A percentile compares a stretch with the other conserved stretches of the same genome.
Evolutionary conservation across 2,329 filamentous ascomycete genomes (phyloP).

Genomic region (Penicillium sclerotiorum): DNA sequence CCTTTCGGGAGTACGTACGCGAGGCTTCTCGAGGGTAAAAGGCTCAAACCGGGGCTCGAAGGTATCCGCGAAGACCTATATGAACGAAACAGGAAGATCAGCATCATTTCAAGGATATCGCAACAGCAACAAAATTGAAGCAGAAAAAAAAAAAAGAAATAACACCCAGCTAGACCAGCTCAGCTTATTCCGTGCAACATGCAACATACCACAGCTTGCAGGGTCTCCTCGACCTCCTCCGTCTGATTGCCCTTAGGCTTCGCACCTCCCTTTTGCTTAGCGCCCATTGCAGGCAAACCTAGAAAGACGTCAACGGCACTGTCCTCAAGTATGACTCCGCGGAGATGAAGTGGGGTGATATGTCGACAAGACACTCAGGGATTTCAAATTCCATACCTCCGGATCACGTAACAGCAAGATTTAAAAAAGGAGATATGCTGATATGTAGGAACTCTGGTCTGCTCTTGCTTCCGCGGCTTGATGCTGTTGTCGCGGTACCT

Average conservation of each 20-base stretch:
- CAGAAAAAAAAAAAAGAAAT: neutral
- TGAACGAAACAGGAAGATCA: slow-evolving; percentile 12
- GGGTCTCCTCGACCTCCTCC: slow-evolving; percentile 63
- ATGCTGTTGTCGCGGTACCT: slow-evolving; percentile 10
- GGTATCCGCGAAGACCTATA: slow-evolving; percentile 83
- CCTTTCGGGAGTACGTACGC: slow-evolving; percentile 60
- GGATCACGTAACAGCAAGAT: too few relatives aligned
- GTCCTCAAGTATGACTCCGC: neutral
- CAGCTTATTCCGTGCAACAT: neutral
- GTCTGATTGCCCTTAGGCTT: slow-evolving; percentile 46
- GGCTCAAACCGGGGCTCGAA: slow-evolving; percentile 91
- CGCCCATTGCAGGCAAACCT: slow-evolving; percentile 31
- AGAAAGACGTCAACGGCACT: slow-evolving; percentile 5
- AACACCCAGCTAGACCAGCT: neutral
- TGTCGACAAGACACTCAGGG: too few relatives aligned
- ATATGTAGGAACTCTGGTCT: too few relatives aligned
- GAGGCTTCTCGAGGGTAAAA: slow-evolving; percentile 83
- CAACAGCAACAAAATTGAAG: too few relatives aligned
- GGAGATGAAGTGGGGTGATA: neutral
- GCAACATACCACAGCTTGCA: slow-evolving; percentile 63
- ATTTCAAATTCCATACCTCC: too few relatives aligned
- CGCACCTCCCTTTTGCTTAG: slow-evolving; percentile 37
- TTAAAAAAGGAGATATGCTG: too few relatives aligned
- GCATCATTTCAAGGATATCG: neutral
- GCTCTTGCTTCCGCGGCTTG: too few relatives aligned